These are phyloP conservation scores for Penicillium longicatenatum DNA, from an alignment of 495 filamentous ascomycete genomes.

Conservation along the genomic window DNA sequence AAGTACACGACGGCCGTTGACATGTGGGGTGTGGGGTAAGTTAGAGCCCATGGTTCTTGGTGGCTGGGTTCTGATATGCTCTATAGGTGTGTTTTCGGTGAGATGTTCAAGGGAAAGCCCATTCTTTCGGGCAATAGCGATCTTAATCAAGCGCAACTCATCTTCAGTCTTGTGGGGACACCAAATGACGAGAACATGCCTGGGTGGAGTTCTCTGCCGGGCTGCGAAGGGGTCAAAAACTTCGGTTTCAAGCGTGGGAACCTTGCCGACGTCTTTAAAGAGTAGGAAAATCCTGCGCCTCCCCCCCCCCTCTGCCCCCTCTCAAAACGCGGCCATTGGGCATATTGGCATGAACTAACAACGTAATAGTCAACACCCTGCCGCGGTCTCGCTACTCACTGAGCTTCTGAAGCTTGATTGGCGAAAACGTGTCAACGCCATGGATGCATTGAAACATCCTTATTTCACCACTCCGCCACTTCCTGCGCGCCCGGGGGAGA, in stretches of 20 bases:
- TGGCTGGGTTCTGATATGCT: constrained; percentile 18
- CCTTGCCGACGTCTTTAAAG: constrained; percentile 69
- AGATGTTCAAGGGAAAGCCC: constrained; percentile 94
- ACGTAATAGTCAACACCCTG: constrained; percentile 45
- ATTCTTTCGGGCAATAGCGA: constrained; percentile 91
- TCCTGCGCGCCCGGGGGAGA: constrained; percentile 78
- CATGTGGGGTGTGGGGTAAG: constrained; percentile 95
- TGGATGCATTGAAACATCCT: constrained; percentile 89
- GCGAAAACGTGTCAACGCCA: constrained; percentile 84
- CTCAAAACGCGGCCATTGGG: not conserved
- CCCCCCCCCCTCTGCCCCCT: too few species aligned
- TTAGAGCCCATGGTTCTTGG: not conserved
- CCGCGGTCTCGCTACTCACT: constrained; percentile 75
- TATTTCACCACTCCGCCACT: constrained; percentile 81
- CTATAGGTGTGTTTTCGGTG: constrained; percentile 87
- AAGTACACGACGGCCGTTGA: constrained; percentile 95
- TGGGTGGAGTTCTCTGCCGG: constrained; percentile 79
- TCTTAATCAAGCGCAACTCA: constrained; percentile 82
- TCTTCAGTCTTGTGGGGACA: constrained; percentile 91
- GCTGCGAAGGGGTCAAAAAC: constrained; percentile 71
- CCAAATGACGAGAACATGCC: constrained; percentile 94
- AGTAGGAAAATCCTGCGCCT: constrained; percentile 52
- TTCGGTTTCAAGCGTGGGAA: constrained; percentile 66
- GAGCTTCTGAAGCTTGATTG: constrained; percentile 90
- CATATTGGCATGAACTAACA: constrained; percentile 8